Conservation (phyloP, 768 basidiomycete species). For the Glaciozyma antarctica region DNA sequence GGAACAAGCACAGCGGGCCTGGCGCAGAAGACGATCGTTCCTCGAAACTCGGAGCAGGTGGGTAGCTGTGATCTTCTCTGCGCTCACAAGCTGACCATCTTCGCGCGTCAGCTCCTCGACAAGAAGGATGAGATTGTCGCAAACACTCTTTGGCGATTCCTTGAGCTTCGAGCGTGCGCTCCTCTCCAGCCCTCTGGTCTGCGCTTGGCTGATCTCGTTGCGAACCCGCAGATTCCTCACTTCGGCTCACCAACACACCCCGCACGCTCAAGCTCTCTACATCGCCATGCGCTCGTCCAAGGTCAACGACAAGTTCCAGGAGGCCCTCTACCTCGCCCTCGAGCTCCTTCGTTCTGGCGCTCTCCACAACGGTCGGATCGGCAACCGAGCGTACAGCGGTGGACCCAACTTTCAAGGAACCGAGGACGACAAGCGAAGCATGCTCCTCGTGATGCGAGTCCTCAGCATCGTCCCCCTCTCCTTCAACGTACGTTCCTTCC, state of each 20-base stretch:
- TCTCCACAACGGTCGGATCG: slow-evolving; percentile 51
- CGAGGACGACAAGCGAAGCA: slow-evolving; percentile 53
- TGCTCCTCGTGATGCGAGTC: slow-evolving; percentile 92
- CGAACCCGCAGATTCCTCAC: slow-evolving; percentile 60
- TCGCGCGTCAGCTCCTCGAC: slow-evolving; percentile 51
- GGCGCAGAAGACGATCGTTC: slow-evolving; percentile 66
- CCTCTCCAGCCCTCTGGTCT: not conserved
- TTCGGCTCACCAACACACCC: slow-evolving; percentile 77
- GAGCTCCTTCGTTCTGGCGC: slow-evolving; percentile 94
- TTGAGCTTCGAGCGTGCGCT: slow-evolving; percentile 82
- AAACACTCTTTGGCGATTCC: slow-evolving; percentile 96
- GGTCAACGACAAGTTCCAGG: slow-evolving; percentile 97
- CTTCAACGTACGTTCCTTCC: slow-evolving; percentile 60
- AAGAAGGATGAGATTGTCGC: slow-evolving; percentile 98
- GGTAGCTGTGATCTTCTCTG: not conserved
- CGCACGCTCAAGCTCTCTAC: slow-evolving; percentile 84
- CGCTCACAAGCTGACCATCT: no score
- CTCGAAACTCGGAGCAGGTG: slow-evolving; percentile 25
- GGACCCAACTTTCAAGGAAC: slow-evolving; percentile 43
- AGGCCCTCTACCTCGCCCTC: slow-evolving; percentile 84
- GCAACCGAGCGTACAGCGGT: slow-evolving; percentile 24
- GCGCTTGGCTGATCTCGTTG: no score
- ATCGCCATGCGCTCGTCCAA: slow-evolving; percentile 64
- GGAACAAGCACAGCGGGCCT: slow-evolving; percentile 73
- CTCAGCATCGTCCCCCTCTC: slow-evolving; percentile 88